A percentile compares a stretch with the other conserved stretches of the same genome.
Conservation (phyloP, 345 rosid species). For the Orychophragmus violaceus region DNA sequence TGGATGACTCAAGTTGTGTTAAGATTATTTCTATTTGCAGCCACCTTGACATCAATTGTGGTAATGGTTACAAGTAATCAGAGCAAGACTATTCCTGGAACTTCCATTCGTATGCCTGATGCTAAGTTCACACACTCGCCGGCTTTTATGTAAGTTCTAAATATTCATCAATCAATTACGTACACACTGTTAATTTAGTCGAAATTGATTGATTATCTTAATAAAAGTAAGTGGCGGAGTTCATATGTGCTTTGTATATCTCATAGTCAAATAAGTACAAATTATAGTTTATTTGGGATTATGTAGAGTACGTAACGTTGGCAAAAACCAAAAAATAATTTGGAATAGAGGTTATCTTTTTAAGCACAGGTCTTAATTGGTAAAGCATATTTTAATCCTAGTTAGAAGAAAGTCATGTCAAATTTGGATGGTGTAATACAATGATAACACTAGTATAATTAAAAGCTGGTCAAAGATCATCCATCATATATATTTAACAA, state of each 20-base stretch:
- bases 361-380: neutral
- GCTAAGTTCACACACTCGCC: conserved; percentile 72
- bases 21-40: conserved; percentile 51
- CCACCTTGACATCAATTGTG: conserved; percentile 41
- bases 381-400: too few relatives aligned
- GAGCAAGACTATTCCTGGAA: conserved; percentile 30
- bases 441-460: neutral
- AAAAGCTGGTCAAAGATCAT: neutral
- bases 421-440: neutral
- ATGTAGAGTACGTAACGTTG: neutral
- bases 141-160: conserved; percentile 58
- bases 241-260: neutral
- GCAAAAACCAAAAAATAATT: neutral
- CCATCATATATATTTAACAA: neutral
- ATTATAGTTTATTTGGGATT: neutral
- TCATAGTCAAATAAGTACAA: conserved; percentile 7
- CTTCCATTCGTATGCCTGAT: neutral
- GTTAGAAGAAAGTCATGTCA: neutral
- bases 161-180: neutral
- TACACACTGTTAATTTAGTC: neutral
- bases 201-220: neutral
- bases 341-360: neutral
- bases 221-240: neutral
- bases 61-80: conserved; percentile 63
- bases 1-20: conserved; percentile 38